These are phyloP conservation scores for Suillus tomentosus DNA, from an alignment of 768 basidiomycete genomes.

Conservation along the genomic window DNA sequence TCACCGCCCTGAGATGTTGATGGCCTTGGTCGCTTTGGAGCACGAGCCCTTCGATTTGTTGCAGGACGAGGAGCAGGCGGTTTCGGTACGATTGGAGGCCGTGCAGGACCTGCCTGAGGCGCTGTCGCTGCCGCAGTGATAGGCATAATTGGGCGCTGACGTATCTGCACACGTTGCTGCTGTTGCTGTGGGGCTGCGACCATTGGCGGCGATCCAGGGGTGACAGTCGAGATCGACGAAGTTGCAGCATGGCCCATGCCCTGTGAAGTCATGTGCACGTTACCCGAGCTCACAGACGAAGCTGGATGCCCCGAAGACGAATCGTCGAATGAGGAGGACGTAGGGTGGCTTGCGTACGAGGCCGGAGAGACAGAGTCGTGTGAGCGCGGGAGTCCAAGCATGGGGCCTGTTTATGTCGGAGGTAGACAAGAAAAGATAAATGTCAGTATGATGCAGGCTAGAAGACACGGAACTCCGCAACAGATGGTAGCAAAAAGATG, in stretches of 20 bases:
- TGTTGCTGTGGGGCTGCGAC: constrained; percentile 15
- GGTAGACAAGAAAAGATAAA: background rate
- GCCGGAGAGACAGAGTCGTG: constrained; percentile 24
- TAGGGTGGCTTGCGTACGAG: constrained; percentile 26
- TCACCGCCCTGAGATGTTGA: constrained; percentile 9
- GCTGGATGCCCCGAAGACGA: constrained; percentile 16
- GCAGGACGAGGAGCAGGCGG: background rate
- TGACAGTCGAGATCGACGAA: constrained; percentile 28
- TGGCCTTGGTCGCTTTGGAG: constrained; percentile 24
- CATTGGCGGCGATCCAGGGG: constrained; percentile 9
- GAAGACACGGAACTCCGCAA: background rate
- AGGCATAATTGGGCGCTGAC: constrained; percentile 3
- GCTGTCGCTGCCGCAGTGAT: constrained; percentile 4
- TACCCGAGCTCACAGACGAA: constrained; percentile 15
- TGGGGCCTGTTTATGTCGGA: constrained; percentile 16
- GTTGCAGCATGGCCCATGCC: constrained; percentile 22
- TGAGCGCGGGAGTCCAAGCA: constrained; percentile 12
- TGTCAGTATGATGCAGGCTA: constrained; percentile 16
- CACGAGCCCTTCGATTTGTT: constrained; percentile 14
- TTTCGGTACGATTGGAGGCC: constrained; percentile 2
- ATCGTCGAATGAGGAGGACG: constrained; percentile 16
- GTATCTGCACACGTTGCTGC: constrained; percentile 1
- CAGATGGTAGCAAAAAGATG: constrained; percentile 6
- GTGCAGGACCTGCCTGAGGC: background rate
- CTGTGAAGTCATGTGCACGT: background rate